Percentiles rank a stretch among this genome's conserved stretches.
phyloP scores from a whole-genome alignment of 108 stramenopile species.

The Hondaea fermentalgiana region DNA sequence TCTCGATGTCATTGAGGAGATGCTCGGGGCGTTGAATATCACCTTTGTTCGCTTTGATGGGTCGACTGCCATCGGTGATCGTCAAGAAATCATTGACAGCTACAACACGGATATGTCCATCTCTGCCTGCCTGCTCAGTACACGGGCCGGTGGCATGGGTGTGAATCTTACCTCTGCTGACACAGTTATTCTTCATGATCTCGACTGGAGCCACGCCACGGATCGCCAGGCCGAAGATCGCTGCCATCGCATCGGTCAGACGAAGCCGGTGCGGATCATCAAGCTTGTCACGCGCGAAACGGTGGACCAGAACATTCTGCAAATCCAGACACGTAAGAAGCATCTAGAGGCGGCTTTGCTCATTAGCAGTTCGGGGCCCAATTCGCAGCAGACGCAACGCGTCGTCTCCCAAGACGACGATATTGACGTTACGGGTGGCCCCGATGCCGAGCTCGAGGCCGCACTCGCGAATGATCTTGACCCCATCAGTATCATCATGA shows the following conservation, averaged over 20 bases:
- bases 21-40: slow-evolving; percentile 61
- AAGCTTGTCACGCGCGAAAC: slow-evolving; percentile 39
- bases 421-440: neutral
- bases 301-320: slow-evolving; percentile 44
- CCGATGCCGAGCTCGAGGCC: neutral
- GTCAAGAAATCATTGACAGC: slow-evolving; percentile 68
- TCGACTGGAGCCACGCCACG: slow-evolving; percentile 89
- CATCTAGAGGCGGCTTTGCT: neutral
- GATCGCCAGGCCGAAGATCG: slow-evolving; percentile 87
- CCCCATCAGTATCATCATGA: neutral
- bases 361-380: neutral
- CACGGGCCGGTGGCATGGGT: slow-evolving; percentile 52
- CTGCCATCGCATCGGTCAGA: slow-evolving; percentile 56
- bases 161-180: slow-evolving; percentile 80
- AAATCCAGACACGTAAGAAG: slow-evolving; percentile 36
- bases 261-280: slow-evolving; percentile 43
- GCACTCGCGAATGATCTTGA: neutral
- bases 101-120: slow-evolving; percentile 62
- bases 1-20: slow-evolving; percentile 65
- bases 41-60: slow-evolving; percentile 69
- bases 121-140: slow-evolving; percentile 68
- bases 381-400: neutral
- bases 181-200: slow-evolving; percentile 88
- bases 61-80: slow-evolving; percentile 54
- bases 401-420: neutral